phyloP scores from a whole-genome alignment of 2,329 filamentous ascomycete genomes.

The Fusarium torulosum region DNA sequence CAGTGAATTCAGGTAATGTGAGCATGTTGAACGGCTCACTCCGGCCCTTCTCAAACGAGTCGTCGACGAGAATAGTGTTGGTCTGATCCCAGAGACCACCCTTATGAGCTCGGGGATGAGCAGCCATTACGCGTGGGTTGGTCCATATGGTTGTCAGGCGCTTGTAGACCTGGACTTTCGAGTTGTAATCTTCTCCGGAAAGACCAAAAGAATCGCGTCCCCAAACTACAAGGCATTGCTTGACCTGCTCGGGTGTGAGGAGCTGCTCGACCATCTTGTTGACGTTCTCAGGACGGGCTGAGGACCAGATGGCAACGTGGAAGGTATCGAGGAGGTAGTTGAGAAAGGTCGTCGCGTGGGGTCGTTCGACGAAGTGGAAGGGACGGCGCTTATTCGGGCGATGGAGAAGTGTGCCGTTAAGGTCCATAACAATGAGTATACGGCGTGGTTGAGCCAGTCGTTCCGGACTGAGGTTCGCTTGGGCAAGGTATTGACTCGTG shows the following conservation, averaged over 20 bases:
- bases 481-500: slow-evolving; percentile 69
- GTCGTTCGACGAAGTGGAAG: slow-evolving; percentile 73
- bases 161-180: slow-evolving; percentile 90
- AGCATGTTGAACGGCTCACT: slow-evolving; percentile 88
- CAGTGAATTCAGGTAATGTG: slow-evolving; percentile 81
- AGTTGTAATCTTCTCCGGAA: slow-evolving; percentile 70
- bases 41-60: slow-evolving; percentile 82
- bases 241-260: slow-evolving; percentile 66
- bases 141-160: slow-evolving; percentile 80
- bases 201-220: slow-evolving; percentile 82
- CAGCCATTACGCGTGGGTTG: slow-evolving; percentile 57
- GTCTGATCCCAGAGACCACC: slow-evolving; percentile 76
- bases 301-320: slow-evolving; percentile 91
- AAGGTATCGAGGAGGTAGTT: slow-evolving; percentile 80
- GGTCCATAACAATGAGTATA: slow-evolving; percentile 87
- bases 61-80: slow-evolving; percentile 92
- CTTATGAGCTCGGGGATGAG: slow-evolving; percentile 58
- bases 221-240: slow-evolving; percentile 78
- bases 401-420: slow-evolving; percentile 90
- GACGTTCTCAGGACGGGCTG: slow-evolving; percentile 81
- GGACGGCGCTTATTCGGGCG: slow-evolving; percentile 67
- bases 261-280: slow-evolving; percentile 73
- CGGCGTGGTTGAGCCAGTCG: slow-evolving; percentile 63
- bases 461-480: slow-evolving; percentile 61
- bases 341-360: slow-evolving; percentile 77